Base-by-base conservation (phyloP, 2,329 filamentous ascomycete species). In the Fusarium foetens region DNA sequence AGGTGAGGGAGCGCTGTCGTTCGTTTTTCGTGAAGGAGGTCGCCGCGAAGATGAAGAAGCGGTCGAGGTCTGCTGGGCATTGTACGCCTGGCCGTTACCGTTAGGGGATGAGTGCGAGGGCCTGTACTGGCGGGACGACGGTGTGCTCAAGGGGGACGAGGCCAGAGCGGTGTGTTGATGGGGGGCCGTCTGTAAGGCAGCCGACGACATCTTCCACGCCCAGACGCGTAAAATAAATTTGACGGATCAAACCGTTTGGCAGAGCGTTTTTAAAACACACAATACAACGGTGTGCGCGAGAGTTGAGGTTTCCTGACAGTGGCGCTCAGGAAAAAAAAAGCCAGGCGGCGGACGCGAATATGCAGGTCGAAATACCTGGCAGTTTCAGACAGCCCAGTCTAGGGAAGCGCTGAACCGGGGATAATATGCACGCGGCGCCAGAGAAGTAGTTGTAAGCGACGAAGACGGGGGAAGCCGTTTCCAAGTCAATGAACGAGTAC, bases 181-280 rank as follows among this genome's bases (percentile, higher is more conserved):
- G 76, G 87, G 84, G 79, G 86, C 83, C 72, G 88, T 83, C 81
- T 92, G 90, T 79, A 92, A 83, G 76, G 87, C 87, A 84, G 90
- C 88, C 81, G 88, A 90, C 82, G 79, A 81, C 80, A 81, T 82
- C 64, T 78, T 81, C 68, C 74, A 76, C 74, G 73, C 73, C 64
- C 63, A 68, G 68, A 77, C 76, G 74, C 72, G 76, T 69, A 77
- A 48, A 61, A 46, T 29, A 38, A 65, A 55, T 29, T 48, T 53
- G 69, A 64, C 59, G 43, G 54, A 63, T 43, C 33, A 51, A 60
- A 59, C 53, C 63, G 58, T 62, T 64, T 43, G 29, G 41, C n/a
- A 39, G 35, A 52, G 62, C 59, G 53, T 51, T 54, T 66, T 61
- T 39, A 60, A 51, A 54, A 23, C 23, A 65, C 49, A 59, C 49